Evolutionary conservation across 2,329 filamentous ascomycete genomes (phyloP), one percentile per base, ranked within the genome.

Genomic region (Pseudocercospora vitis): DNA sequence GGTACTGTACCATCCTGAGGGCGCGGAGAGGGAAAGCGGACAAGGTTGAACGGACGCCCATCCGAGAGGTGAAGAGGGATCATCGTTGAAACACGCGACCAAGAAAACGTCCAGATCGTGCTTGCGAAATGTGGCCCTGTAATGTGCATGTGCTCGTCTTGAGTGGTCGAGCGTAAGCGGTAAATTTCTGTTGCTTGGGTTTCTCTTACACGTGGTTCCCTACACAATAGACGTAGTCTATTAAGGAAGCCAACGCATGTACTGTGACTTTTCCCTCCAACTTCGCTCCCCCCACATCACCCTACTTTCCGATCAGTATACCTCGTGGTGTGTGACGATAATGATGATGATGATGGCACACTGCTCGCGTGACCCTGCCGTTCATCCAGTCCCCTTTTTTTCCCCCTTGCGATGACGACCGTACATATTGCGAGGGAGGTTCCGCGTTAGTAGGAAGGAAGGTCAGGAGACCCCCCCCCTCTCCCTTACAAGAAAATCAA

Each of bases 1-100:
- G n/a, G n/a, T n/a, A n/a, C n/a, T n/a, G n/a, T n/a, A n/a, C n/a
- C n/a, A n/a, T n/a, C n/a, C n/a, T n/a, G n/a, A n/a, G n/a, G n/a
- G n/a, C n/a, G n/a, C n/a, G n/a, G n/a, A n/a, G n/a, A n/a, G n/a
- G n/a, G n/a, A n/a, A 11, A 29, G 26, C 26, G 26, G 26, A 29
- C 26, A 29, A 11, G 26, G 6, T 29, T 6, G 26, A 29, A n/a
- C n/a, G n/a, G 26, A 29, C 26, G 31, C 31, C n/a, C 6, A 35
- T 9, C 31, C n/a, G 31, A 9, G 7, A 8, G 31, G 37, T 26
- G 21, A 42, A 42, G 37, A 26, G 37, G 37, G 37, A 42, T 42
- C 37, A 42, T 42, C 8, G 37, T 24, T 42, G 37, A 42, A 42
- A 42, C 37, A 24, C 19, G 37, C 19, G 21, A 42, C 37, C 19